These are phyloP conservation scores for Tardiomyces digboiensis DNA, from an alignment of 1,139 yeast genomes.

Conservation along the genomic window DNA sequence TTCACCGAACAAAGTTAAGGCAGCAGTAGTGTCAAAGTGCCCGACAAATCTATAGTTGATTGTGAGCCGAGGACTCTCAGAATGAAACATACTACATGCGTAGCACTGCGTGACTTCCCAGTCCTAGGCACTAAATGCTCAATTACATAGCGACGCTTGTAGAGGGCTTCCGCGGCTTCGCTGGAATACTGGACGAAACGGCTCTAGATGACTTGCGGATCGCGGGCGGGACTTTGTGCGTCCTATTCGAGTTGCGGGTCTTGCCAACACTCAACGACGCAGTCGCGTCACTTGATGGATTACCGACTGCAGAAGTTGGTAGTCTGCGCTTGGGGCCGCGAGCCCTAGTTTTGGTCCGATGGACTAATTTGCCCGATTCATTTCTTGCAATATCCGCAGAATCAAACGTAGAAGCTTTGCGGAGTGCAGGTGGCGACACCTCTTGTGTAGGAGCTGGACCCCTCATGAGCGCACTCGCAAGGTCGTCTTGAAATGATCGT, in stretches of 20 bases:
- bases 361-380: not conserved
- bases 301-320: not conserved
- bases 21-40: too few relatives aligned
- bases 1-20: too few relatives aligned
- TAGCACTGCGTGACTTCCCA: too few relatives aligned
- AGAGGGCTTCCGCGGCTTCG: not conserved
- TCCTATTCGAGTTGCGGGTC: not conserved
- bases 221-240: not conserved
- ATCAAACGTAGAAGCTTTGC: not conserved
- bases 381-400: not conserved
- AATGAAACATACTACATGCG: too few relatives aligned
- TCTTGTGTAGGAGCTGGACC: not conserved
- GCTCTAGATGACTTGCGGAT: not conserved
- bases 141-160: not conserved
- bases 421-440: not conserved
- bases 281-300: not conserved
- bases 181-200: not conserved
- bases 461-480: not conserved
- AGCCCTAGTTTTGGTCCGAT: not conserved
- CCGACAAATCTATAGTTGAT: too few relatives aligned
- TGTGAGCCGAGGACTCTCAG: too few relatives aligned
- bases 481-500: not conserved
- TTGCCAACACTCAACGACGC: not conserved
- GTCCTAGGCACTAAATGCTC: too few relatives aligned
- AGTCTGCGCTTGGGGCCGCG: conserved; percentile 1